A percentile compares a stretch with the other conserved stretches of the same genome.
Conservation (phyloP, 2,329 filamentous ascomycete genomes). For the Bretziella fagacearum region DNA sequence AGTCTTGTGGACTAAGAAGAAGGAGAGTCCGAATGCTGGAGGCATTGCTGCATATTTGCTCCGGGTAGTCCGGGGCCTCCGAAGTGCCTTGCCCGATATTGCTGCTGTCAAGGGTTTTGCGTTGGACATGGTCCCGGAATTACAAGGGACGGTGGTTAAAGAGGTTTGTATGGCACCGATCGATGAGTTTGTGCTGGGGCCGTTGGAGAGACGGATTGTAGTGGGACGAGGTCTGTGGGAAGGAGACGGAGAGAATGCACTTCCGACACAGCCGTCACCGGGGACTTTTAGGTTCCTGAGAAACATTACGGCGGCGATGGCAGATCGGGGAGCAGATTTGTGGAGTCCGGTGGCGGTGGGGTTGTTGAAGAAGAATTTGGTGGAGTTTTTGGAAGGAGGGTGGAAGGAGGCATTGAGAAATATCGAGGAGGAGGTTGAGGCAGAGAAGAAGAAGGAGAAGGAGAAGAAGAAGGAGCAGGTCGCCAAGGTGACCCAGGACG, state of each 20-base stretch:
- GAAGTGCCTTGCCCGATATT: slow-evolving; percentile 43
- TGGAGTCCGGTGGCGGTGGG: slow-evolving; percentile 58
- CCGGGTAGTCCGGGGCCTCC: slow-evolving; percentile 57
- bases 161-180: slow-evolving; percentile 35
- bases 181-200: slow-evolving; percentile 27
- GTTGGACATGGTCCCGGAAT: slow-evolving; percentile 38
- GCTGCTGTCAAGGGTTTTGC: slow-evolving; percentile 38
- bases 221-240: slow-evolving; percentile 62
- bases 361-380: slow-evolving; percentile 42
- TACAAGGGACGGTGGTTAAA: slow-evolving; percentile 45
- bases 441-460: slow-evolving; percentile 11
- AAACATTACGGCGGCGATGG: slow-evolving; percentile 49
- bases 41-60: slow-evolving; percentile 48
- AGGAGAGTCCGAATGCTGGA: slow-evolving; percentile 31
- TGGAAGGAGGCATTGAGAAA: slow-evolving; percentile 33
- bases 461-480: slow-evolving; percentile 3
- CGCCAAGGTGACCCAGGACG: background rate
- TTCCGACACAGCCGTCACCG: slow-evolving; percentile 67
- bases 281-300: slow-evolving; percentile 55
- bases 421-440: slow-evolving; percentile 17
- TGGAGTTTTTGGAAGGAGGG: slow-evolving; percentile 30
- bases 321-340: slow-evolving; percentile 52
- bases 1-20: slow-evolving; percentile 31
- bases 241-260: slow-evolving; percentile 40
- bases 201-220: slow-evolving; percentile 31